phyloP scores from a whole-genome alignment of 1,284 basidiomycete genomes.

The Puccinia sorghi region DNA sequence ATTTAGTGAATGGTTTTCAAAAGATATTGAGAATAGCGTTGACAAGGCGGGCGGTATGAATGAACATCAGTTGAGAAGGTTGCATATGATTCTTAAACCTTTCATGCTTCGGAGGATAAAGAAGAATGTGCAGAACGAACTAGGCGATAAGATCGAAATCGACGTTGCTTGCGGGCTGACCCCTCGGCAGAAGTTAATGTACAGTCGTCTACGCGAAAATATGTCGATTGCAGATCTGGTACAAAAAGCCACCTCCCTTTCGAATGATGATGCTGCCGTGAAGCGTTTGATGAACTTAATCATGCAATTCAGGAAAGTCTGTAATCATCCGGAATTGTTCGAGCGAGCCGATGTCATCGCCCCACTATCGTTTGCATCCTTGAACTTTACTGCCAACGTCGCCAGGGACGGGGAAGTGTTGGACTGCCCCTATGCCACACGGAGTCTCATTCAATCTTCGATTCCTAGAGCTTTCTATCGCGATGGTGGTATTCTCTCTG shows the following conservation, averaged over 20 bases:
- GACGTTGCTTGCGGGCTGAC: constrained; percentile 94
- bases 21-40: constrained; percentile 95
- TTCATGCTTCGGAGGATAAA: constrained; percentile 99
- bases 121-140: constrained; percentile 97
- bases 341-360: constrained; percentile 94
- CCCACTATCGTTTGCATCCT: constrained; percentile 83
- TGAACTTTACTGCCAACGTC: constrained; percentile 77
- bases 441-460: constrained; percentile 77
- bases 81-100: constrained; percentile 99
- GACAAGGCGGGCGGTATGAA: constrained; percentile 87
- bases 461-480: constrained; percentile 77
- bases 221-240: constrained; percentile 93
- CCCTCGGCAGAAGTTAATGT: constrained; percentile 88
- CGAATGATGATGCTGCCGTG: constrained; percentile 79
- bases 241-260: constrained; percentile 83
- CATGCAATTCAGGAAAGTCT: constrained; percentile 99
- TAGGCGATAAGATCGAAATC: constrained; percentile 99
- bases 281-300: constrained; percentile 97
- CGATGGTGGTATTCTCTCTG: constrained; percentile 72
- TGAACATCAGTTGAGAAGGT: constrained; percentile 87
- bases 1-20: constrained; percentile 99
- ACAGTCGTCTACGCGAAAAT: constrained; percentile 84
- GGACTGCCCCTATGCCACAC: constrained; percentile 75
- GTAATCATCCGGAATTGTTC: constrained; percentile 98
- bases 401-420: constrained; percentile 82